phyloP scores from a whole-genome alignment of 805 yeast species.

The Kodamaea kakaduensis region DNA sequence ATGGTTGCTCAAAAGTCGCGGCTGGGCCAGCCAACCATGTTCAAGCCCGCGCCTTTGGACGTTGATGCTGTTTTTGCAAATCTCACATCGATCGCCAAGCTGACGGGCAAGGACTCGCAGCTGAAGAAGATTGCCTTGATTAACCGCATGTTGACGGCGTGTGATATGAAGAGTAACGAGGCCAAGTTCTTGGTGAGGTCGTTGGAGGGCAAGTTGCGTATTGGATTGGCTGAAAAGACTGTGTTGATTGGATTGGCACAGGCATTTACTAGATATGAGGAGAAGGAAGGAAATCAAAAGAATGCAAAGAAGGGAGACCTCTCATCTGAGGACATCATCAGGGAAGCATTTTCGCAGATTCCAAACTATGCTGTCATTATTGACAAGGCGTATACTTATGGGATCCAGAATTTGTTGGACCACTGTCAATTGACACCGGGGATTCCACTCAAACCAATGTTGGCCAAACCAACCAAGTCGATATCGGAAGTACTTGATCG shows the following conservation, averaged over 20 bases:
- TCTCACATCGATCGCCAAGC: conserved; percentile 70
- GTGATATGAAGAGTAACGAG: conserved; percentile 64
- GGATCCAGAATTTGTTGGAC: conserved; percentile 60
- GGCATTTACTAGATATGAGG: conserved; percentile 67
- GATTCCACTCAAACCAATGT: conserved; percentile 94
- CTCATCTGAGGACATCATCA: conserved; percentile 63
- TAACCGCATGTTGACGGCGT: conserved; percentile 78
- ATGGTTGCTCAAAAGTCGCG: conserved; percentile 81
- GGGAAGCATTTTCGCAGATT: conserved; percentile 83
- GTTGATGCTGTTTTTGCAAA: conserved; percentile 69
- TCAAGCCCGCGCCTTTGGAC: conserved; percentile 79
- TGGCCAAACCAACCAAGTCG: conserved; percentile 95
- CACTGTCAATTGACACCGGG: conserved; percentile 83
- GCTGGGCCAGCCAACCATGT: conserved; percentile 86
- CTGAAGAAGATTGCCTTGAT: conserved; percentile 71
- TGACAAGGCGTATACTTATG: conserved; percentile 58
- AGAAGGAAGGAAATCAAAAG: conserved; percentile 15
- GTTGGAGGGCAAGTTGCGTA: conserved; percentile 87
- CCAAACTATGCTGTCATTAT: conserved; percentile 88
- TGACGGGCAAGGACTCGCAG: conserved; percentile 82
- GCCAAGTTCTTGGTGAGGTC: conserved; percentile 89
- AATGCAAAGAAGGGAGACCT: conserved; percentile 40
- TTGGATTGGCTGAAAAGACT: conserved; percentile 91
- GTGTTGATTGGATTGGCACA: conserved; percentile 81
- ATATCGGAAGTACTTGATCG: conserved; percentile 88